Base-by-base conservation (phyloP, 2,329 filamentous ascomycete genomes). In the Xylaria arbuscula region DNA sequence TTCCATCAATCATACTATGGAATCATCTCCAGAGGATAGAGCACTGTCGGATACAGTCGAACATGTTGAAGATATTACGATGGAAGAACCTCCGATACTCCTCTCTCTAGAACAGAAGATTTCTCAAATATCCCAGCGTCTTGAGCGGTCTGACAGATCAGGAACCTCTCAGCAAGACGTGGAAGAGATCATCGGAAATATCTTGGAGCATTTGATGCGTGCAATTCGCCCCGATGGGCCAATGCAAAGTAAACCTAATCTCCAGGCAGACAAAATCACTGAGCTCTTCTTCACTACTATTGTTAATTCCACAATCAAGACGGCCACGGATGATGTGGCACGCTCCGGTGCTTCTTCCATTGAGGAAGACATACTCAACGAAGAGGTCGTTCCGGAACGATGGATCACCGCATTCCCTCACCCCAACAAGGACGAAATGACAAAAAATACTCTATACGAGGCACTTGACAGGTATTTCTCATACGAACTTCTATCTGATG, bases 171-270 rank as follows among this genome's bases (percentile, higher is more conserved):
- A 99, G 77, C 94, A 99, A 81, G 96, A 99, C 80, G 95, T 98
- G 4, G 94, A 94, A 13, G 96, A 99, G 80, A 95, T 98, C 54
- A 94, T 98, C 82, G 93, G 93, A 67, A 96, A 95, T 75, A 92
- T 97, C 32, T 88, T 98, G 67, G 94, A 95, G 76, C 92, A 96
- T 59, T 84, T 98, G n/a, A 92, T 96, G 75, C 94, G 93, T 61
- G 94, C 95, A 2, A 94, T 98, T 76, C 90, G 87, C 66, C 88
- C 93, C 6, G 86, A 86, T n/a, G 87, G 86, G 3, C 83, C 87
- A 40, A 88, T 93, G 68, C 79, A 82, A 66, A 81, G 85, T 7
- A 87, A 79, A 36, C 83, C 90, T 53, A 92, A 91, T 2, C 91
- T 97, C 71, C 95, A 98, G 79, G 82, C 90, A 22, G 96, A 98